Evolutionary conservation across 176 grass and related monocot genomes (phyloP).

Genomic region (Triticum aestivum): DNA sequence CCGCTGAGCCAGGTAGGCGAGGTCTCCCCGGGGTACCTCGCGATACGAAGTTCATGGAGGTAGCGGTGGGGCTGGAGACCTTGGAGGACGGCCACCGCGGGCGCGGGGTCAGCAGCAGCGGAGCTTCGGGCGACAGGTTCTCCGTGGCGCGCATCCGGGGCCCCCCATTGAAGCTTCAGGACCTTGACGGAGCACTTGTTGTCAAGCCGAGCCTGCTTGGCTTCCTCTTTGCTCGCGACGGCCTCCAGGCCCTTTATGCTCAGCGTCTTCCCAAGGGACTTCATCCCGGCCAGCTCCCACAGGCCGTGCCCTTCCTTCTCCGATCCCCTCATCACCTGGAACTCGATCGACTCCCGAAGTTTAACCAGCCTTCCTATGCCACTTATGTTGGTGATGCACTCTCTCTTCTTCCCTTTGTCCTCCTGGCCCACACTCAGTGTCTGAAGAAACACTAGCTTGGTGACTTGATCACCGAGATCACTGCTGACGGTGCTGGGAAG

Average conservation of each 20-base stretch:
- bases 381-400: neutral
- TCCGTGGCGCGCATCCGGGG: neutral
- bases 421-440: neutral
- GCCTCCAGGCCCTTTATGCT: neutral
- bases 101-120: neutral
- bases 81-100: neutral
- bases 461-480: neutral
- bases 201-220: neutral
- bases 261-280: neutral
- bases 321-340: neutral
- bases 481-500: neutral
- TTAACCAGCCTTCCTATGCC: neutral
- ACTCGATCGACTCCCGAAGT: neutral
- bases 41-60: neutral
- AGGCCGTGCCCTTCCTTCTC: neutral
- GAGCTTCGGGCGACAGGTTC: too few relatives aligned
- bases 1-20: neutral
- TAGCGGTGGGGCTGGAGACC: neutral
- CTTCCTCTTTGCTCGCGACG: neutral
- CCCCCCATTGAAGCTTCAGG: neutral
- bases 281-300: neutral
- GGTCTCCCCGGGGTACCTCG: neutral
- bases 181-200: neutral
- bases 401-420: neutral
- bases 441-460: neutral